Base-by-base conservation (phyloP, 192 early-diverging fungal species). In the Coemansia sp. region DNA sequence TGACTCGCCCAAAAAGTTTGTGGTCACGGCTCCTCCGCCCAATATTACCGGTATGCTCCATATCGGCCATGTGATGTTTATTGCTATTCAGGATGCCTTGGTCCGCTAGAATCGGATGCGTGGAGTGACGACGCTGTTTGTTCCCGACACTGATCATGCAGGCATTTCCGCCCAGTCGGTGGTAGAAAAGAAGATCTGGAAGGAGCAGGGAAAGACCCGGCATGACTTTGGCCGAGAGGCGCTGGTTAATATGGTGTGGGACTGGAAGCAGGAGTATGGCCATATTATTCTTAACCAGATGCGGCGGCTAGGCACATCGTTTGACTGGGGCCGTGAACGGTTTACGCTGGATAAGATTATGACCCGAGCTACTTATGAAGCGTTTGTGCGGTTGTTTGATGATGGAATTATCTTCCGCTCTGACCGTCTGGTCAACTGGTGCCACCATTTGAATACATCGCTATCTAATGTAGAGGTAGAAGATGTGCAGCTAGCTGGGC, bases 341-440 rank as follows among this genome's bases (percentile, higher is more conserved):
- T 99, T 99, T 80, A 97, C 97, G 6, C 84, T 97, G 80, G 94
- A 96, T 68, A 83, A 90, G 59, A 82, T 83, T 54, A 60, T 91
- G 36, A 82, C 83, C 37, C 84, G 83, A 31, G 94, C 97, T 44
- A 95, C 96, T 5, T 81, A 78, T 28, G 97, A 99, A 78, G 89
- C 93, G 1, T 99, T 99, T 81, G 88, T 94, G 53, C 84, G 90
- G 40, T 72, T 99, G 57, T 91, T 94, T 75, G 87, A 95, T 40
- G 93, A 97, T 50, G 95, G 94, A 15, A 86, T 89, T 50, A 94
- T 99, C 74, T 97, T 96, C 68, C 88, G 97, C 57, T 91, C 89
- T n/a, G 97, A 88, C 58, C 85, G 93, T 47, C 86, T 99, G 45
- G 92, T 99, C 65, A 97, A 97, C 81, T 99, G 97, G 97, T 96